phyloP scores from a whole-genome alignment of 2,329 filamentous ascomycete genomes.

The Aspergillus sp. region DNA sequence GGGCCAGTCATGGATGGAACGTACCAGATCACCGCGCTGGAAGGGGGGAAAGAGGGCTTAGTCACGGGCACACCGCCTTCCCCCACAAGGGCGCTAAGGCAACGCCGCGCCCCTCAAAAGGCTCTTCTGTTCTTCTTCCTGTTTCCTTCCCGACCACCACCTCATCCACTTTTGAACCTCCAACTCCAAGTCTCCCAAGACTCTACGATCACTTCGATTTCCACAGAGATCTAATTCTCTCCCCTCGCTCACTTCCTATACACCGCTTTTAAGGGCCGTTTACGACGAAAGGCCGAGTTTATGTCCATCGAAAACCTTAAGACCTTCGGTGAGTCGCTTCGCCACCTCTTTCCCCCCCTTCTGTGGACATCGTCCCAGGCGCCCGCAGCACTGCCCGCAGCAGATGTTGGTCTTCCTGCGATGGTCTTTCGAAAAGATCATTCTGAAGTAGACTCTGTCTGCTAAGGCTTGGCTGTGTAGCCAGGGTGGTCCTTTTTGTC shows the following conservation, averaged over 20 bases:
- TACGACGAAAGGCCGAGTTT: slow-evolving; percentile 75
- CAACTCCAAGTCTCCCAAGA: slow-evolving; percentile 12
- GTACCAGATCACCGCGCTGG: not conserved
- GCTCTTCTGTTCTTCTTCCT: slow-evolving; percentile 32
- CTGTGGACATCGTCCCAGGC: not conserved
- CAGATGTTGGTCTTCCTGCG: not conserved
- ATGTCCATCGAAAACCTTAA: slow-evolving; percentile 99
- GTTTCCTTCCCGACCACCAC: slow-evolving; percentile 30
- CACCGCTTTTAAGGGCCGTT: slow-evolving; percentile 46
- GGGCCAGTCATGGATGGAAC: not conserved
- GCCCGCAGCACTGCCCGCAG: not conserved
- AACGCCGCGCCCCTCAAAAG: slow-evolving; percentile 37
- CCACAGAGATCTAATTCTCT: slow-evolving; percentile 38
- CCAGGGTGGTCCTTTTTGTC: slow-evolving; percentile 5
- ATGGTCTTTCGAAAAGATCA: not conserved
- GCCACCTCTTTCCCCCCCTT: slow-evolving; percentile 33
- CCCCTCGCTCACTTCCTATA: slow-evolving; percentile 30
- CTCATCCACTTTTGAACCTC: slow-evolving; percentile 19
- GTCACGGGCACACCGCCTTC: slow-evolving; percentile 35
- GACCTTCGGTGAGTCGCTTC: slow-evolving; percentile 74
- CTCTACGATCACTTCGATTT: slow-evolving; percentile 25
- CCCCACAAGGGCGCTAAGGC: slow-evolving; percentile 27
- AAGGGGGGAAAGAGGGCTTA: slow-evolving; percentile 9
- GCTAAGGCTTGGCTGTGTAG: not conserved
- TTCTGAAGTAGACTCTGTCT: not conserved